These are phyloP conservation scores for Pezicula rhizophila DNA, from an alignment of 2,329 filamentous ascomycete genomes.

Conservation along the genomic window DNA sequence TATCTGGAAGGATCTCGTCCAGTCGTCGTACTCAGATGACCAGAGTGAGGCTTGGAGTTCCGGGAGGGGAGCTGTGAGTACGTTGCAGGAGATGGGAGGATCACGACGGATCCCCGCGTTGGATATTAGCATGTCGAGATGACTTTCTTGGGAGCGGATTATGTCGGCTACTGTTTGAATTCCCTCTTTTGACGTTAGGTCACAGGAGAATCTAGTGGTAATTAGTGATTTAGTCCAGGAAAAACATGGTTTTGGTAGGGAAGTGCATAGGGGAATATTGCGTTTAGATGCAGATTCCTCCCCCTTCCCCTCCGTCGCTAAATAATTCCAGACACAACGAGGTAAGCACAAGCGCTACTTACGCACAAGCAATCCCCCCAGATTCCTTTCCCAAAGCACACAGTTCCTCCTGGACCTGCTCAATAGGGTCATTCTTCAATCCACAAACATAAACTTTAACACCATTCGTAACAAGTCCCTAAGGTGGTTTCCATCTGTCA, in stretches of 20 bases:
- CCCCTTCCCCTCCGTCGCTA: neutral
- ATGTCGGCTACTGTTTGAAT: constrained; percentile 29
- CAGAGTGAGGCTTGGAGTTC: constrained; percentile 41
- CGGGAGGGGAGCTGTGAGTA: constrained; percentile 33
- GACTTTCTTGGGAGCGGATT: constrained; percentile 30
- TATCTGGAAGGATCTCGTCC: constrained; percentile 39
- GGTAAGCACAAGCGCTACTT: constrained; percentile 5
- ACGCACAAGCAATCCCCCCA: constrained; percentile 35
- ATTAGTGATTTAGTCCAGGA: constrained; percentile 5
- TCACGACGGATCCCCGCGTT: constrained; percentile 44
- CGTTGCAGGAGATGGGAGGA: constrained; percentile 36
- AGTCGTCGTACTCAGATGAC: constrained; percentile 36
- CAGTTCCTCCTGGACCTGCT: constrained; percentile 31
- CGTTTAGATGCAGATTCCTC: neutral
- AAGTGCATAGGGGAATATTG: neutral
- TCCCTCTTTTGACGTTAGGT: constrained; percentile 35
- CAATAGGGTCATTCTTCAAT: constrained; percentile 35
- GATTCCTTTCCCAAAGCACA: constrained; percentile 30
- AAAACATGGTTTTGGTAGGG: constrained; percentile 11
- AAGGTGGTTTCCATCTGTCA: neutral
- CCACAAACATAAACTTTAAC: constrained; percentile 40
- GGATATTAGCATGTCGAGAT: constrained; percentile 41
- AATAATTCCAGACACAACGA: neutral
- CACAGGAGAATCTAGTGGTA: constrained; percentile 21
- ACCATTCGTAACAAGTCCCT: constrained; percentile 39